These are phyloP conservation scores for Diversispora epigaea DNA, from an alignment of 192 early-diverging fungal genomes.

Conservation along the genomic window DNA sequence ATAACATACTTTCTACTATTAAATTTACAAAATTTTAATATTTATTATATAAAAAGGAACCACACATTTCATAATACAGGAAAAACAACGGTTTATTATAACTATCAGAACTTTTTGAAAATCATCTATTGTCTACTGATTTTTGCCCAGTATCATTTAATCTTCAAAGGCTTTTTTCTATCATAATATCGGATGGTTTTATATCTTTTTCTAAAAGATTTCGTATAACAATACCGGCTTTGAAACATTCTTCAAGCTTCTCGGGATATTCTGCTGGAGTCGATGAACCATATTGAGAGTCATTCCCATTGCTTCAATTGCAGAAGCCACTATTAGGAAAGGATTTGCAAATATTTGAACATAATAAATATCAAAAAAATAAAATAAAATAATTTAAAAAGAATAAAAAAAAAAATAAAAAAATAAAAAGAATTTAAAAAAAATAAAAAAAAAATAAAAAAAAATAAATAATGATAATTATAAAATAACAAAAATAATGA, in stretches of 20 bases:
- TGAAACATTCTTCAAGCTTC: constrained; percentile 86
- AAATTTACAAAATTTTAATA: neutral
- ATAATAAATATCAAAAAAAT: too few relatives aligned
- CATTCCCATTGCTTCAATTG: too few relatives aligned
- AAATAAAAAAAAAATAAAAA: too few relatives aligned
- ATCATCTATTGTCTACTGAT: constrained; percentile 87
- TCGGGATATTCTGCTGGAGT: constrained; percentile 86
- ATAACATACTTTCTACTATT: constrained; percentile 94
- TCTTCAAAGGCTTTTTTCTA: constrained; percentile 91
- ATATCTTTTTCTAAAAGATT: constrained; percentile 89
- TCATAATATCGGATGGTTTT: constrained; percentile 96
- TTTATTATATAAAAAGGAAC: neutral
- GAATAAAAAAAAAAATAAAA: too few relatives aligned
- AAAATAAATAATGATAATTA: too few relatives aligned
- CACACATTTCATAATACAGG: too few relatives aligned
- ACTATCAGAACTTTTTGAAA: constrained; percentile 92
- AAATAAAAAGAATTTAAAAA: too few relatives aligned
- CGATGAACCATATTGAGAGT: constrained; percentile 93
- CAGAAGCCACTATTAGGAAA: too few relatives aligned
- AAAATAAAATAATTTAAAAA: too few relatives aligned
- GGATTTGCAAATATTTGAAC: too few relatives aligned
- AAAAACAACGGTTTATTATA: neutral
- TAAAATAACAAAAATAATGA: too few relatives aligned
- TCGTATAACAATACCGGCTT: constrained; percentile 84
- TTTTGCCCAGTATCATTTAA: constrained; percentile 93